phyloP scores from a whole-genome alignment of 805 yeast species.

The Kodamaea neixiangensis region DNA sequence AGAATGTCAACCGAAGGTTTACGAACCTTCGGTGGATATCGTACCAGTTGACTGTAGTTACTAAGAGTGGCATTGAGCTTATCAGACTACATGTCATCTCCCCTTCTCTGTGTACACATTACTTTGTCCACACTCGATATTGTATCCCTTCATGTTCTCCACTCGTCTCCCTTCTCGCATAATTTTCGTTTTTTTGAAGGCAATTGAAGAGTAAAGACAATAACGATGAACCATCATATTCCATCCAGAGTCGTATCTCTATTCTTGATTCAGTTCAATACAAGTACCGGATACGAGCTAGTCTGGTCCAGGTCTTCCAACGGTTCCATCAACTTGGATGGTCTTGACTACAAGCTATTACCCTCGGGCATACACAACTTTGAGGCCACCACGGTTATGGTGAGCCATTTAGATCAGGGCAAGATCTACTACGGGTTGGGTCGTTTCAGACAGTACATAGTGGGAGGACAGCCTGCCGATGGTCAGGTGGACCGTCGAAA shows the following conservation, averaged over 20 bases:
- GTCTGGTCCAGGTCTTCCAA: constrained; percentile 33
- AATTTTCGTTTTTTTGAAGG: not conserved
- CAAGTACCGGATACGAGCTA: constrained; percentile 35
- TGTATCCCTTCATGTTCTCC: too few species aligned
- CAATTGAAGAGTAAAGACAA: not conserved
- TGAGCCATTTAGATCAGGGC: constrained; percentile 28
- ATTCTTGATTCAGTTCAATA: constrained; percentile 40
- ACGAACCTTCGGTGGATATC: too few species aligned
- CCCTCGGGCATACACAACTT: constrained; percentile 46
- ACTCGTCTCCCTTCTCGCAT: too few species aligned
- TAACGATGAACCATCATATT: not conserved
- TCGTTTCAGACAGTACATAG: constrained; percentile 29
- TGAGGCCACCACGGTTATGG: constrained; percentile 28
- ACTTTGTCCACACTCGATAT: too few species aligned
- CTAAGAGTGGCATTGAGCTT: too few species aligned
- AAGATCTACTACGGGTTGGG: constrained; percentile 37
- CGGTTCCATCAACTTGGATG: constrained; percentile 23
- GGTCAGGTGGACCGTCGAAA: constrained; percentile 18
- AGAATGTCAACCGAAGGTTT: too few species aligned
- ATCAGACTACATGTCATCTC: too few species aligned
- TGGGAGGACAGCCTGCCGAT: constrained; percentile 10
- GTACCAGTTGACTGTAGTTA: too few species aligned
- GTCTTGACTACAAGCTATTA: constrained; percentile 40
- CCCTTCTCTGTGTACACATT: too few species aligned
- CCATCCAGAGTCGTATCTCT: constrained; percentile 32